These are phyloP conservation scores for Silene coronaria DNA, from an alignment of 179 eudicot genomes.

Conservation along the genomic window DNA sequence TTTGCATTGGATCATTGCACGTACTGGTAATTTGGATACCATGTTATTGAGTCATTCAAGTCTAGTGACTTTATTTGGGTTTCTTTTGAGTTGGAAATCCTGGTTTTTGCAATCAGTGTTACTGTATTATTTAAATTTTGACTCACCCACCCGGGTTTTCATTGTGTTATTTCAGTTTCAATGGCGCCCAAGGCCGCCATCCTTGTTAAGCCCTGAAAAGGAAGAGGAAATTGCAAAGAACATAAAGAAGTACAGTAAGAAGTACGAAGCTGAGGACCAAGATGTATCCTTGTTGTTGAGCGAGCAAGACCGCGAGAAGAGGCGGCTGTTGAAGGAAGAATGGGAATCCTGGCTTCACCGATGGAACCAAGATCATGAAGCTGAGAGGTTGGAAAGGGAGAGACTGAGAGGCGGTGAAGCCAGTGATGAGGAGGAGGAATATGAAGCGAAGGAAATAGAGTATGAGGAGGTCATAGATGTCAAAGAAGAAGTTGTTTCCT, in stretches of 20 bases:
- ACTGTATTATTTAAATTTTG: too few relatives aligned
- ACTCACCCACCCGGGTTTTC: too few relatives aligned
- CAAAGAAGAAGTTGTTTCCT: constrained; percentile 52
- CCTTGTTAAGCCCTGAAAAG: constrained; percentile 65
- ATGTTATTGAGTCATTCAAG: neutral
- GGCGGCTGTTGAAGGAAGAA: constrained; percentile 65
- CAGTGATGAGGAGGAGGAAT: constrained; percentile 83
- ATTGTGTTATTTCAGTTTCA: constrained; percentile 36
- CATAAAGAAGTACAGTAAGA: constrained; percentile 77
- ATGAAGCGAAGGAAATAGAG: constrained; percentile 76
- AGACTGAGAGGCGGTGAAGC: constrained; percentile 69
- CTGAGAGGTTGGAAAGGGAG: constrained; percentile 57
- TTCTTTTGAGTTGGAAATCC: too few relatives aligned
- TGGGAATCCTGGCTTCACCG: constrained; percentile 66
- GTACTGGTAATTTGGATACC: neutral
- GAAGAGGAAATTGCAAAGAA: constrained; percentile 90
- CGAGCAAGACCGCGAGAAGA: constrained; percentile 84
- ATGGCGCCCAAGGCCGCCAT: constrained; percentile 85
- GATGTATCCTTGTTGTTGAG: constrained; percentile 68
- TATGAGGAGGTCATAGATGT: constrained; percentile 70
- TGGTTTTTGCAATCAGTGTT: too few relatives aligned
- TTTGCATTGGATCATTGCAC: neutral
- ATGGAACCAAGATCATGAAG: constrained; percentile 63
- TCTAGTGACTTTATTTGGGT: too few relatives aligned
- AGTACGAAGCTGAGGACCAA: constrained; percentile 81